Conservation (phyloP, 2,329 filamentous ascomycete genomes). For the Chaetomiaceae sp. region DNA sequence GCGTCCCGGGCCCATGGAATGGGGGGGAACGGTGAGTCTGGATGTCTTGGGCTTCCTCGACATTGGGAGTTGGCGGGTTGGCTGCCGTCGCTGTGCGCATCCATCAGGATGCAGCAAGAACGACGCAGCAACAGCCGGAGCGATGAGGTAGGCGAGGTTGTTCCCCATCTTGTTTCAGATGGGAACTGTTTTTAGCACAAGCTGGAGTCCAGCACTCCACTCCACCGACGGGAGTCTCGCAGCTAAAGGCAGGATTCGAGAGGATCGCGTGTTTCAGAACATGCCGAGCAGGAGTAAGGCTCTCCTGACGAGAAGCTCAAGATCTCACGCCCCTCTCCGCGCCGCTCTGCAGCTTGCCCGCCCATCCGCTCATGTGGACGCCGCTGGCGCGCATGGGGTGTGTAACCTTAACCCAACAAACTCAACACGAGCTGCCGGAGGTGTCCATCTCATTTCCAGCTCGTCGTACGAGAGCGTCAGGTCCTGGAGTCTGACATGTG, state of each 20-base stretch:
- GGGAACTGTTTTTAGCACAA: constrained; percentile 18
- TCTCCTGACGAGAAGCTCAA: constrained; percentile 6
- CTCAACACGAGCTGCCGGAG: constrained; percentile 1
- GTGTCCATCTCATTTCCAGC: constrained; percentile 12
- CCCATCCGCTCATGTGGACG: not conserved
- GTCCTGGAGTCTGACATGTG: constrained; percentile 12
- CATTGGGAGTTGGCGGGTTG: not conserved
- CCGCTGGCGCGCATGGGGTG: constrained; percentile 6
- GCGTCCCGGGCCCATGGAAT: not conserved
- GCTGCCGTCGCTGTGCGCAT: not conserved
- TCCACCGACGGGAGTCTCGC: constrained; percentile 1
- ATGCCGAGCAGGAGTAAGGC: constrained; percentile 11
- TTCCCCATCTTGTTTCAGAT: constrained; percentile 5
- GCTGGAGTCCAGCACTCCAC: not conserved
- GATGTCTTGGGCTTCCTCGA: not conserved
- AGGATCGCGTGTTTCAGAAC: constrained; percentile 20
- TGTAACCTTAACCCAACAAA: constrained; percentile 9
- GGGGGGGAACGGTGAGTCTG: no score
- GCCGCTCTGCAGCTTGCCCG: not conserved
- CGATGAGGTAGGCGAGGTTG: not conserved
- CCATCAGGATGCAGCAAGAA: not conserved
- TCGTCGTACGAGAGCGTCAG: constrained; percentile 7
- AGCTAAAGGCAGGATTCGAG: constrained; percentile 14
- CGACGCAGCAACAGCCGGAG: not conserved
- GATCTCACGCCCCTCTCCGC: constrained; percentile 6